Percentiles rank a stretch among this genome's conserved stretches.
Conservation (phyloP, 768 basidiomycete genomes). For the Scleroderma citrinum region DNA sequence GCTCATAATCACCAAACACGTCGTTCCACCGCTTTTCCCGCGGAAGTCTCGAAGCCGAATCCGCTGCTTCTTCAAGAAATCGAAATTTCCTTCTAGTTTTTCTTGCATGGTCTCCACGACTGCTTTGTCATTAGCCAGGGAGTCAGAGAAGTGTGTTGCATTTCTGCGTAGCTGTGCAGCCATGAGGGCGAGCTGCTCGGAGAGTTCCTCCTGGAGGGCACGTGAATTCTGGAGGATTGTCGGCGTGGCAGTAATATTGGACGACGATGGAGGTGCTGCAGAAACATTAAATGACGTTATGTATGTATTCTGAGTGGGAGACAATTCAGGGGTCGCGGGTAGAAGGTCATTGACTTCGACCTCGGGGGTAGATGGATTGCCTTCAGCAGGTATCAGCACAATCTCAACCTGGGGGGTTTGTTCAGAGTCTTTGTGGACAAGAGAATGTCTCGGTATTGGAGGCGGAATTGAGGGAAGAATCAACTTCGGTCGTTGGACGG, state of each 20-base stretch:
- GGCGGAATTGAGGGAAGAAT: slow-evolving; percentile 51
- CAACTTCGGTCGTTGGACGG: slow-evolving; percentile 35
- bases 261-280: slow-evolving; percentile 28
- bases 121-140: slow-evolving; percentile 68
- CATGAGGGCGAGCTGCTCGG: slow-evolving; percentile 76
- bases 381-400: slow-evolving; percentile 20
- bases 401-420: slow-evolving; percentile 12
- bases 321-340: slow-evolving; percentile 27
- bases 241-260: slow-evolving; percentile 30
- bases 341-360: slow-evolving; percentile 31
- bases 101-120: slow-evolving; percentile 61
- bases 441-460: slow-evolving; percentile 23
- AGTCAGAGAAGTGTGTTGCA: slow-evolving; percentile 67
- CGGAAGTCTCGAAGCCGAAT: slow-evolving; percentile 53
- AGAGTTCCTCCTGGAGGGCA: slow-evolving; percentile 66
- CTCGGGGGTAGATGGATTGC: slow-evolving; percentile 5
- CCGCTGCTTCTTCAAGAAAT: slow-evolving; percentile 61
- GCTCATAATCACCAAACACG: slow-evolving; percentile 61
- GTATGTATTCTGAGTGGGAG: slow-evolving; percentile 1
- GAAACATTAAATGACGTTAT: slow-evolving; percentile 17
- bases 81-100: slow-evolving; percentile 71
- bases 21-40: slow-evolving; percentile 63
- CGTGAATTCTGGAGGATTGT: slow-evolving; percentile 50
- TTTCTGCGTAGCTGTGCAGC: slow-evolving; percentile 83
- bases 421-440: not conserved